Evolutionary conservation across 768 basidiomycete species (phyloP).

Genomic region (Leccinellum albellum): DNA sequence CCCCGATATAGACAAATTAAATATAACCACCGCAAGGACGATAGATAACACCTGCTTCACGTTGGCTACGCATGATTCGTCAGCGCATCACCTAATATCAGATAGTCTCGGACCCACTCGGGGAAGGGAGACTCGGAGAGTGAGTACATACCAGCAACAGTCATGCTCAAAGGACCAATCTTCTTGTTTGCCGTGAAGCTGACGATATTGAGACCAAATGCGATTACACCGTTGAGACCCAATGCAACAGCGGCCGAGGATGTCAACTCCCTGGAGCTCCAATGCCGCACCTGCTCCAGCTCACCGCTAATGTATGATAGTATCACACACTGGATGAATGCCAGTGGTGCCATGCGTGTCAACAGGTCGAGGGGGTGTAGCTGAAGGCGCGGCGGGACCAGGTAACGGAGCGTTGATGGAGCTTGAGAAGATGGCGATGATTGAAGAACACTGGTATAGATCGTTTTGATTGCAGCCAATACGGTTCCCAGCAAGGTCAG

Average conservation of each 20-base stretch:
- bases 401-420: conserved; percentile 15
- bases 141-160: conserved; percentile 67
- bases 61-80: conserved; percentile 52
- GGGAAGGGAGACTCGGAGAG: background rate
- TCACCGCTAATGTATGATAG: conserved; percentile 82
- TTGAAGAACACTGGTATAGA: conserved; percentile 81
- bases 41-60: conserved; percentile 94
- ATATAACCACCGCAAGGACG: conserved; percentile 76
- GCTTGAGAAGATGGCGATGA: conserved; percentile 31
- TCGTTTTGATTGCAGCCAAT: conserved; percentile 90
- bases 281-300: conserved; percentile 55
- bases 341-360: conserved; percentile 86
- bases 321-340: conserved; percentile 80
- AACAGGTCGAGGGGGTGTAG: conserved; percentile 83
- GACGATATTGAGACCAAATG: conserved; percentile 90
- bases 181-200: conserved; percentile 95
- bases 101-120: conserved; percentile 4
- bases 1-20: conserved; percentile 75
- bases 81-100: background rate
- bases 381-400: conserved; percentile 34
- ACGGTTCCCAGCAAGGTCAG: conserved; percentile 88
- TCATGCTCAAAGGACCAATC: conserved; percentile 87
- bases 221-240: conserved; percentile 76
- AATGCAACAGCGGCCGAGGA: conserved; percentile 49
- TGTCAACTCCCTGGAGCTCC: conserved; percentile 39